Conservation (phyloP, 2,329 filamentous ascomycete genomes). For the Claviceps fusiformis region DNA sequence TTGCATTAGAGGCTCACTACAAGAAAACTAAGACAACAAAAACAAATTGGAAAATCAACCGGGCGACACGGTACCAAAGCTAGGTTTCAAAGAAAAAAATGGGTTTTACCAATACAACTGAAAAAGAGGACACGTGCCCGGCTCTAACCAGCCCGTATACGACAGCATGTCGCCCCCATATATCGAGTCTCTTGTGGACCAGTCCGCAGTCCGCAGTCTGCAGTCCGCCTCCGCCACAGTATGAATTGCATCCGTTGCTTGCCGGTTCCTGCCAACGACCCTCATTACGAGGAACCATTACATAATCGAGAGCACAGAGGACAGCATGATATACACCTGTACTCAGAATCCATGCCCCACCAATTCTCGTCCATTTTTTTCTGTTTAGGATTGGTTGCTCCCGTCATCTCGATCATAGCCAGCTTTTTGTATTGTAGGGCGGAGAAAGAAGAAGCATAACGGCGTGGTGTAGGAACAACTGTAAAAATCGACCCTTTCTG, state of each 20-base stretch:
- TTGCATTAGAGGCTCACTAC: conserved; percentile 51
- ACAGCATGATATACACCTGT: conserved; percentile 1
- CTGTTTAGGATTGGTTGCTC: conserved; percentile 12
- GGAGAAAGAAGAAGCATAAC: conserved; percentile 13
- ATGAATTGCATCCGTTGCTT: conserved; percentile 8
- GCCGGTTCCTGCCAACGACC: conserved; percentile 3
- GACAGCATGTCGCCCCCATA: conserved; percentile 11
- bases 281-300: conserved; percentile 1
- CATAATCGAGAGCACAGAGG: conserved; percentile 2
- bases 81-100: conserved; percentile 17
- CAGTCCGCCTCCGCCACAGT: conserved; percentile 5
- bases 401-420: conserved; percentile 19
- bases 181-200: conserved; percentile 3
- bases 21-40: conserved; percentile 31
- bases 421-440: conserved; percentile 15
- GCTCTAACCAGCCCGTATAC: conserved; percentile 5
- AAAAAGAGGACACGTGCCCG: conserved; percentile 6
- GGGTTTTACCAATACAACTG: conserved; percentile 16
- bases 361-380: conserved; percentile 6
- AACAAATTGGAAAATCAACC: conserved; percentile 27
- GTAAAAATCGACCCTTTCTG: conserved; percentile 16
- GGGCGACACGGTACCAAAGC: conserved; percentile 9
- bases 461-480: conserved; percentile 18
- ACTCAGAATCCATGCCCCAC: conserved; percentile 4
- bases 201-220: background rate